Percentiles rank a stretch among this genome's conserved stretches.
These are phyloP conservation scores for Xylariaceae sp. DNA, from an alignment of 2,329 filamentous ascomycete genomes.

Conservation along the genomic window DNA sequence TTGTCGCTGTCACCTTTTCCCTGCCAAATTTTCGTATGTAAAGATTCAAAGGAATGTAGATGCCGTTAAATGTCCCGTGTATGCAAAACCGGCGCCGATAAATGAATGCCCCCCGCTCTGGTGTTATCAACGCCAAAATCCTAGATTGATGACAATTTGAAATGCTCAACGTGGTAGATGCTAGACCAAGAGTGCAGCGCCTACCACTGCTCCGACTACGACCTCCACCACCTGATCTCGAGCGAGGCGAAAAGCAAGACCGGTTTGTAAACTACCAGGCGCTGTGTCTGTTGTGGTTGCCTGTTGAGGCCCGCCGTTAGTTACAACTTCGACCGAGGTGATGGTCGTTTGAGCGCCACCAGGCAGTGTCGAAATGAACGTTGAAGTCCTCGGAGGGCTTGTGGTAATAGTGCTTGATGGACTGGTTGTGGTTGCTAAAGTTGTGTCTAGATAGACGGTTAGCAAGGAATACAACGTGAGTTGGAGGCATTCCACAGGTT, in stretches of 20 bases:
- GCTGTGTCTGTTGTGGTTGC: conserved; percentile 20
- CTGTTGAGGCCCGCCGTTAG: conserved; percentile 24
- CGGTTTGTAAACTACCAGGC: conserved; percentile 33
- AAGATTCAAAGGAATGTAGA: conserved; percentile 30
- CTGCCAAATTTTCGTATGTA: conserved; percentile 17
- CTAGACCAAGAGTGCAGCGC: conserved; percentile 28
- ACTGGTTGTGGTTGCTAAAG: conserved; percentile 20
- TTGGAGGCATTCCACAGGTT: not conserved
- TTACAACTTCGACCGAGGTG: conserved; percentile 34
- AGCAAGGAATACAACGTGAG: not conserved
- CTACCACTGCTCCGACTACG: conserved; percentile 31
- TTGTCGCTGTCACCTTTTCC: conserved; percentile 16
- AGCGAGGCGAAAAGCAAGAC: conserved; percentile 16
- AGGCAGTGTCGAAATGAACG: conserved; percentile 35
- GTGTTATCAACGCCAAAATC: conserved; percentile 21
- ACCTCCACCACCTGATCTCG: conserved; percentile 23
- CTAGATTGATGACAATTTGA: conserved; percentile 1
- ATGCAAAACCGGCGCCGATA: conserved; percentile 23
- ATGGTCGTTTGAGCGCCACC: conserved; percentile 36
- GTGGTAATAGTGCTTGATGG: conserved; percentile 15
- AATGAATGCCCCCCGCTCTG: conserved; percentile 12
- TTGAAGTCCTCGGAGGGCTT: conserved; percentile 29
- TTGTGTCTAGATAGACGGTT: conserved; percentile 18
- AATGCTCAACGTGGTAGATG: not conserved
- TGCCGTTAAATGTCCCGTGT: conserved; percentile 24